phyloP scores from a whole-genome alignment of 192 early-diverging fungal genomes.

The Umbelopsis sp. region DNA sequence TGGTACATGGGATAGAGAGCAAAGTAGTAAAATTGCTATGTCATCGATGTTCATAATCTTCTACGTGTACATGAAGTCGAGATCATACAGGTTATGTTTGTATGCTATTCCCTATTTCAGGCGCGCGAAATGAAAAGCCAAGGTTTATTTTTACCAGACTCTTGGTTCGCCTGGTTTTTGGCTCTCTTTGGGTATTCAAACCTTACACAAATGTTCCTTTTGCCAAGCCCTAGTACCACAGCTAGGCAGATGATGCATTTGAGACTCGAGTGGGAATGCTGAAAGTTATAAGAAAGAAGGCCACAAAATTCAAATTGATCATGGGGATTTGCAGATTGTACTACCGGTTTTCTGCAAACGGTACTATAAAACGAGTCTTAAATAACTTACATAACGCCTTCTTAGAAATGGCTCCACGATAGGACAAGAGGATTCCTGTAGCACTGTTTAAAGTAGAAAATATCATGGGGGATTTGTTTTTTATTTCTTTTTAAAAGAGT shows the following conservation, averaged over 20 bases:
- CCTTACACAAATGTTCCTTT: too few relatives aligned
- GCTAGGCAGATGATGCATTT: background rate
- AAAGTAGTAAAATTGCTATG: too few relatives aligned
- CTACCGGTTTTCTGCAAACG: background rate
- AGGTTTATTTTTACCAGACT: too few relatives aligned
- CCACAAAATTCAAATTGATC: background rate
- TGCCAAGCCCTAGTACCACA: background rate
- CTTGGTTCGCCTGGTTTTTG: background rate
- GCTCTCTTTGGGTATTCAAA: background rate
- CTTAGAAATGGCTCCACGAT: background rate
- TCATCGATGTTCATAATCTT: too few relatives aligned
- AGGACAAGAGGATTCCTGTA: background rate
- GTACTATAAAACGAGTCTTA: background rate
- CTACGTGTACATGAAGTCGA: too few relatives aligned
- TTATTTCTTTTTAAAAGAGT: background rate
- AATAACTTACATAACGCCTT: background rate
- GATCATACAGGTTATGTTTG: too few relatives aligned
- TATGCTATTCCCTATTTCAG: too few relatives aligned
- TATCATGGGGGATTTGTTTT: too few relatives aligned
- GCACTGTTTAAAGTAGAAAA: too few relatives aligned
- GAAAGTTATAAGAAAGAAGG: background rate
- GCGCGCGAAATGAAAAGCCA: too few relatives aligned
- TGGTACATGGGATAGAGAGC: too few relatives aligned
- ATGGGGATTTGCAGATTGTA: constrained; percentile 22
- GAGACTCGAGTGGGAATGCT: background rate